Base-by-base conservation (phyloP, 371 early-diverging fungal species). In the Thermomucor indicae-seudaticae region DNA sequence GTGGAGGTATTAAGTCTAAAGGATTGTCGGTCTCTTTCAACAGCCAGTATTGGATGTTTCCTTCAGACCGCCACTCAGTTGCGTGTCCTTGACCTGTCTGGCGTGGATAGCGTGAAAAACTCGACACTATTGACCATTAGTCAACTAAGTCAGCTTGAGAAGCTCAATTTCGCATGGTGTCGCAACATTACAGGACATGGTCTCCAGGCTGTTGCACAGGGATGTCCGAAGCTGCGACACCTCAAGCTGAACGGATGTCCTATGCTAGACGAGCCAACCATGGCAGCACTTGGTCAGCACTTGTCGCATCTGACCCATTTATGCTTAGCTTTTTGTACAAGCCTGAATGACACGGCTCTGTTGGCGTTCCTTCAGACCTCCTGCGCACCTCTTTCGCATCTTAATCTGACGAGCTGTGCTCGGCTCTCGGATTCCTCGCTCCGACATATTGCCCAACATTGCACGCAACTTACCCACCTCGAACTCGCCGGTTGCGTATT, bases 151-250 rank as follows among this genome's bases (percentile, higher is more conserved):
- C 51, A 58, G 16, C 50, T 82, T 3, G 67, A 72, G 30, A 58
- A 56, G 29, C 60, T 82, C 3, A 77, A 80, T 34, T 28, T 82
- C 7, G 70, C 67, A 10, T 80, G 80, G 79, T 82, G 82, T 43
- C 61, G 70, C 6, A 73, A 80, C 34, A 70, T 82, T 43, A 72
- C 75, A 5, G 79, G 77, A 0, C 42, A 55, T 1, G 82, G 78
- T 4, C 44, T 77, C 1, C 55, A 58, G 7, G 53, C 66, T 3
- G 27, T 78, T 16, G 57, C 70, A 0, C 45, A 57, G 24, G 55
- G 65, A 24, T 76, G 75, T 51, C 67, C 57, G 6, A 47, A 51
- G 10, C 53, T 82, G 5, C 57, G 55, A 3, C 54, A 71, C 41
- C 32, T 82, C 6, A 76, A 70, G 37, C 40, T 79, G 10, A 74